Evolutionary conservation across 2,329 filamentous ascomycete species (phyloP), one percentile per base, ranked within the genome.

Genomic region (Talaromyces sp.): DNA sequence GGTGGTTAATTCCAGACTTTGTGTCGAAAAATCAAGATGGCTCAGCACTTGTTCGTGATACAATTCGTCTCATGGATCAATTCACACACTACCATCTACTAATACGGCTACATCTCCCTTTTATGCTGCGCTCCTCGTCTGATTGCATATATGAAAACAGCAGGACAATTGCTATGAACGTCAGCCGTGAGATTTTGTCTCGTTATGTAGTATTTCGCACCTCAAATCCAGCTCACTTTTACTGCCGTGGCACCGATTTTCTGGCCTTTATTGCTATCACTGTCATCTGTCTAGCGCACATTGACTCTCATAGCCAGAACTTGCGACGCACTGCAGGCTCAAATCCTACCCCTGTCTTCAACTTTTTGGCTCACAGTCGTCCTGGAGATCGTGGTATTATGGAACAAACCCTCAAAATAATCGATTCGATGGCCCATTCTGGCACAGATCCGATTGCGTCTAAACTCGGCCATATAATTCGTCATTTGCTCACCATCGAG

Each of bases 41-140:
- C n/a, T 58, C 66, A 27, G 63, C 69, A 2, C 58, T 72, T 1
- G 65, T 76, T 12, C 12, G 61, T 7, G 69, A 77, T 41, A 73
- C 71, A 35, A 61, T 68, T 5, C 72, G 74, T 5, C 64, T 80
- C 7, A 77, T 81, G 65, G 67, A 79, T 7, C 83, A 85, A 60
- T 74, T 85, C 52, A 74, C 77, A 2, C 80, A 85, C 62, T 79
- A 80, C 64, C 77, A 79, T 35, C 73, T 85, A 3, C 70, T 84
- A 8, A 77, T 81, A 35, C 75, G 82, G 9, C 75, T 85, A 0
- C 83, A 86, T 61, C 74, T 85, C 1, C 83, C 83, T 0, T 84
- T 81, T 52, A 80, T 85, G 69, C 74, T 85, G 11, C 76, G 74
- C 26, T 61, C 70, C 7, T 67, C 69, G 3, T 57, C 60, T 5